Base-by-base conservation (phyloP, 768 basidiomycete species). In the Mycena galericulata region DNA sequence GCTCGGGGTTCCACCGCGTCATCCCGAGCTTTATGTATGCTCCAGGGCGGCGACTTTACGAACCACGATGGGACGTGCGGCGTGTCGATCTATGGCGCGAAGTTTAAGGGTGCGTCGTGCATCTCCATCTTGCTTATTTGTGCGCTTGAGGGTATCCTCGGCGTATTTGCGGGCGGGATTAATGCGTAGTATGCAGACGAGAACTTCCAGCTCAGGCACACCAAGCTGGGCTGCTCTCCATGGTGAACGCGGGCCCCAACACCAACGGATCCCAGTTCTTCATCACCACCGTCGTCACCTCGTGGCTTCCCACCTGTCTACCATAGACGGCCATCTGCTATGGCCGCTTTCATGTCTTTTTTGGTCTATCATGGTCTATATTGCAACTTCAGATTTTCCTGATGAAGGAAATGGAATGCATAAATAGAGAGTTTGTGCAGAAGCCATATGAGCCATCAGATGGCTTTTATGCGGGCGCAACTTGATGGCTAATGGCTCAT, bases 261-360 rank as follows among this genome's bases (percentile, higher is more conserved):
- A 96, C 95, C 71, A n/a, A n/a, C n/a, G n/a, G n/a, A n/a, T n/a
- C n/a, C n/a, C n/a, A 90, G 79, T 96, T 97, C 88, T 96, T 97
- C 86, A 90, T 97, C 83, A 95, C 93, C 70, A 96, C 94, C 43
- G 90, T 89, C 62, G 75, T 78, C 40, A 92, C 91, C 0, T 15
- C 77, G 40, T 95, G 92, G 93, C 88, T 96, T n/a, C n/a, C n/a
- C n/a, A n/a, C n/a, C n/a, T n/a, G n/a, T n/a, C n/a, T n/a, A n/a
- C n/a, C n/a, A n/a, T n/a, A n/a, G n/a, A n/a, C n/a, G n/a, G n/a
- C n/a, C n/a, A n/a, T n/a, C n/a, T n/a, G n/a, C n/a, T n/a, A n/a
- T n/a, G n/a, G n/a, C n/a, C n/a, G n/a, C n/a, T n/a, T n/a, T n/a
- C n/a, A n/a, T n/a, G n/a, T n/a, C n/a, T n/a, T n/a, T n/a, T n/a